These are phyloP conservation scores for Geotrichum macrosporum DNA, from an alignment of 1,139 yeast species.

Conservation along the genomic window DNA sequence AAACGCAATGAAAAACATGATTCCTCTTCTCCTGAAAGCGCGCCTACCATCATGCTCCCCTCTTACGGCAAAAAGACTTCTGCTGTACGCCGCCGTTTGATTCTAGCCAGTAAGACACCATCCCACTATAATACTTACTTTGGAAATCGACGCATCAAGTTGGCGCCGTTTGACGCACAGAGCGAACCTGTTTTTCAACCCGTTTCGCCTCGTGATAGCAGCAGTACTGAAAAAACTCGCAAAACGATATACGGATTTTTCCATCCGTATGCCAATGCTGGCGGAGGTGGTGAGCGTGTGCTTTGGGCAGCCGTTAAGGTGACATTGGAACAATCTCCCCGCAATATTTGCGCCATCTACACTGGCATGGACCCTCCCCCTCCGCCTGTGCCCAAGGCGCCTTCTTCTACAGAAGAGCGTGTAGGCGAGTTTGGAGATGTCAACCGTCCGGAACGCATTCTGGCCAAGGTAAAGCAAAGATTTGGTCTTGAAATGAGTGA, in stretches of 20 bases:
- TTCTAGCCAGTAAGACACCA: slow-evolving; percentile 49
- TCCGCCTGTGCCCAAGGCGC: slow-evolving; percentile 6
- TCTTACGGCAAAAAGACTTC: slow-evolving; percentile 35
- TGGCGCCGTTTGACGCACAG: slow-evolving; percentile 14
- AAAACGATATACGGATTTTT: slow-evolving; percentile 69
- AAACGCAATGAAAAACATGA: slow-evolving; percentile 1
- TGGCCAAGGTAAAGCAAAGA: slow-evolving; percentile 54
- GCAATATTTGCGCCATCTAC: slow-evolving; percentile 67
- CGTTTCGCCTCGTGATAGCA: slow-evolving; percentile 2
- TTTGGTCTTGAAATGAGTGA: slow-evolving; percentile 58
- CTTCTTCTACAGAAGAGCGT: not conserved
- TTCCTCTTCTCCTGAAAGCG: not conserved
- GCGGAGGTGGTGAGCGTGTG: slow-evolving; percentile 98
- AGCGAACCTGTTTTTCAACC: slow-evolving; percentile 9
- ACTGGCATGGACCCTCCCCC: slow-evolving; percentile 51
- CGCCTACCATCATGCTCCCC: slow-evolving; percentile 21
- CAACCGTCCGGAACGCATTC: slow-evolving; percentile 49
- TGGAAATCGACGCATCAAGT: slow-evolving; percentile 17
- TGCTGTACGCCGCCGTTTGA: slow-evolving; percentile 49
- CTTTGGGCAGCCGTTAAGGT: slow-evolving; percentile 88
- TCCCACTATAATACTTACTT: slow-evolving; percentile 41
- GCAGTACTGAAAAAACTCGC: not conserved
- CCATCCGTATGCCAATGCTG: slow-evolving; percentile 94
- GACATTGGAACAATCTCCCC: slow-evolving; percentile 51
- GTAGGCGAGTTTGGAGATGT: slow-evolving; percentile 22